Percentiles rank a stretch among this genome's conserved stretches.
These are phyloP conservation scores for Tripterygium wilfordii DNA, from an alignment of 177 flowering plant species.

Conservation along the genomic window DNA sequence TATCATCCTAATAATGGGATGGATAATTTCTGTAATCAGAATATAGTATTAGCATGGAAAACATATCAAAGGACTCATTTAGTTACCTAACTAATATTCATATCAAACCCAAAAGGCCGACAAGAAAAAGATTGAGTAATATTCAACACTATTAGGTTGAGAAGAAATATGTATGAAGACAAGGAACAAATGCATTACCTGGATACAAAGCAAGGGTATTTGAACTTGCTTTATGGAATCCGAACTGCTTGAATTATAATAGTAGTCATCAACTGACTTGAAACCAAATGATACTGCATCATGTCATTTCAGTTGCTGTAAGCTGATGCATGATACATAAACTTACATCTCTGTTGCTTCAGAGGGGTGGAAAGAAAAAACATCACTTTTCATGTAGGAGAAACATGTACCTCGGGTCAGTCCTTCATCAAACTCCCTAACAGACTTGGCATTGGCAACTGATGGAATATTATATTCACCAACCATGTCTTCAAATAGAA, in stretches of 20 bases:
- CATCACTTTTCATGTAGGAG: not conserved
- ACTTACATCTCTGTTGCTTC: not conserved
- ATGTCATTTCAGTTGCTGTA: slow-evolving; percentile 5
- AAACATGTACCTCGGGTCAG: slow-evolving; percentile 59
- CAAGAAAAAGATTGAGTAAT: too few species aligned
- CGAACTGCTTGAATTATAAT: slow-evolving; percentile 78
- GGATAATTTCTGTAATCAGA: too few species aligned
- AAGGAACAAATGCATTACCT: slow-evolving; percentile 47
- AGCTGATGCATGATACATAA: slow-evolving; percentile 4
- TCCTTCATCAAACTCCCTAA: slow-evolving; percentile 82
- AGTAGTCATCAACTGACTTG: slow-evolving; percentile 89
- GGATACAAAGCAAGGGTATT: slow-evolving; percentile 86
- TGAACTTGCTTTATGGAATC: slow-evolving; percentile 58
- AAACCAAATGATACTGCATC: slow-evolving; percentile 90
- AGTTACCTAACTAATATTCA: too few species aligned
- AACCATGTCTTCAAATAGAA: slow-evolving; percentile 72
- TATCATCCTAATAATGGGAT: too few species aligned
- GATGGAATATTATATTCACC: slow-evolving; percentile 70
- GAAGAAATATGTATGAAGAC: too few species aligned
- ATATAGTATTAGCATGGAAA: too few species aligned
- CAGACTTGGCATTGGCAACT: slow-evolving; percentile 70
- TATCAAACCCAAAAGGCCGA: too few species aligned
- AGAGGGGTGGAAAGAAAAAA: not conserved
- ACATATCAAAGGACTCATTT: too few species aligned
- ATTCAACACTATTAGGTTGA: too few species aligned